Evolutionary conservation across 2,329 filamentous ascomycete genomes (phyloP), one percentile per base, ranked within the genome.

Genomic region (Septoria petroselini): DNA sequence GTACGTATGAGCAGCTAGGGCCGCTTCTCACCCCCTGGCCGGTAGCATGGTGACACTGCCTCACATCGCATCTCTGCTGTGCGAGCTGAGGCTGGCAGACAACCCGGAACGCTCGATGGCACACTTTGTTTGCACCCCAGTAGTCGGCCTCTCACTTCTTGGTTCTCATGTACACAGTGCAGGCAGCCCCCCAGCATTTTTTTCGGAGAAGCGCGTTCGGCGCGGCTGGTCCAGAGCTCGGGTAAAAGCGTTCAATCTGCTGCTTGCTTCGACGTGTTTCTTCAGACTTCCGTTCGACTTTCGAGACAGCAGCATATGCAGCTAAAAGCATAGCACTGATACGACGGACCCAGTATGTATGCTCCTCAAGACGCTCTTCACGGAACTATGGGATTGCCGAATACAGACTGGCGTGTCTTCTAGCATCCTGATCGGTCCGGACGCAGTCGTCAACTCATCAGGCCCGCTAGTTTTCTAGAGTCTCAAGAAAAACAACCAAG

Each of bases 41-140:
- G 15, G 18, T n/a, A 17, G 21, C 23, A 40, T 17, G 8, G 23
- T 27, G 25, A 30, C 19, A 37, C 41, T 31, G 33, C 17, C n/a
- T n/a, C n/a, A 37, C 25, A 17, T 30, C 38, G 42, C 43, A 47
- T 40, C 43, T 34, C 43, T 42, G 23, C 9, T 9, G 42, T 52
- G 39, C 43, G 30, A 39, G 44, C 14, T 19, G 33, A 45, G 41
- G 34, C 41, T 30, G 31, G 23, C 14, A 25, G 34, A 29, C 25
- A 21, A 21, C 43, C 33, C 41, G 27, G 27, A 21, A 14, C 21
- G 44, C 35, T 8, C 14, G 17, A 7, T 15, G 19, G 19, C 38
- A 41, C 3, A 4, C 14, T 14, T 6, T 5, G 17, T 5, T n/a
- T 14, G n/a, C n/a, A 8, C 12, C 12, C 34, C 14, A 15, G n/a